A percentile compares a stretch with the other conserved stretches of the same genome.
Conservation (phyloP, 1,284 basidiomycete species). For the Bjerkandera adusta region DNA sequence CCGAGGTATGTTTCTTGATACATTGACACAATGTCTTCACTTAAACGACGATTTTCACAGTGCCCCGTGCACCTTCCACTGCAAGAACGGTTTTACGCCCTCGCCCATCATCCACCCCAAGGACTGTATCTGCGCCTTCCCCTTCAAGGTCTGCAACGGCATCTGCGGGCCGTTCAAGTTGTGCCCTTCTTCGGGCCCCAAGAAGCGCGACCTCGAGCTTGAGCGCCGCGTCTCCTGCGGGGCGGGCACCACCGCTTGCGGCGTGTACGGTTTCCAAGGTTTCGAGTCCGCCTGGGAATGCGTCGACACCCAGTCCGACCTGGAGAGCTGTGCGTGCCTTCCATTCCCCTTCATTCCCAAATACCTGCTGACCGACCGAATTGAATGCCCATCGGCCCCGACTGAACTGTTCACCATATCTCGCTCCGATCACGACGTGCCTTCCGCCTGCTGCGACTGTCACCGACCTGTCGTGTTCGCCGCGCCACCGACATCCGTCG, state of each 20-base stretch:
- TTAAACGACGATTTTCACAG: conserved; percentile 9
- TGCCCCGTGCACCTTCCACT: conserved; percentile 43
- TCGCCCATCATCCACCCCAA: conserved; percentile 32
- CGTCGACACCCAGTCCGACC: conserved; percentile 41
- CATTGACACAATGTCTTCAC: background rate
- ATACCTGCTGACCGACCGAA: too few species aligned
- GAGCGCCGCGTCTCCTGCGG: conserved; percentile 23
- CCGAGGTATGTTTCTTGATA: conserved; percentile 13
- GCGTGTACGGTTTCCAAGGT: conserved; percentile 32
- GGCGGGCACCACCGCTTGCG: conserved; percentile 38
- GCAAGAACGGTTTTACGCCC: conserved; percentile 39
- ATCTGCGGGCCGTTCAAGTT: conserved; percentile 36
- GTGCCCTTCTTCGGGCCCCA: conserved; percentile 12
- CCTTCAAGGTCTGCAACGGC: conserved; percentile 45
- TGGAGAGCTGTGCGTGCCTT: conserved; percentile 50
- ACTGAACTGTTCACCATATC: conserved; percentile 3
- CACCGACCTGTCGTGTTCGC: background rate
- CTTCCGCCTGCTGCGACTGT: too few species aligned
- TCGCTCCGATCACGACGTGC: too few species aligned
- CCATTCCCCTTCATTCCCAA: too few species aligned
- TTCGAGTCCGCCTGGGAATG: conserved; percentile 46
- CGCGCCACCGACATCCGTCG: conserved; percentile 2
- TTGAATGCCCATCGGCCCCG: background rate
- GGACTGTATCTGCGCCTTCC: conserved; percentile 39
- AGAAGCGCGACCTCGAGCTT: conserved; percentile 26